A percentile compares a stretch with the other conserved stretches of the same genome.
These are phyloP conservation scores for Trichophaea hybrida DNA, from an alignment of 2,329 filamentous ascomycete genomes.

Conservation along the genomic window DNA sequence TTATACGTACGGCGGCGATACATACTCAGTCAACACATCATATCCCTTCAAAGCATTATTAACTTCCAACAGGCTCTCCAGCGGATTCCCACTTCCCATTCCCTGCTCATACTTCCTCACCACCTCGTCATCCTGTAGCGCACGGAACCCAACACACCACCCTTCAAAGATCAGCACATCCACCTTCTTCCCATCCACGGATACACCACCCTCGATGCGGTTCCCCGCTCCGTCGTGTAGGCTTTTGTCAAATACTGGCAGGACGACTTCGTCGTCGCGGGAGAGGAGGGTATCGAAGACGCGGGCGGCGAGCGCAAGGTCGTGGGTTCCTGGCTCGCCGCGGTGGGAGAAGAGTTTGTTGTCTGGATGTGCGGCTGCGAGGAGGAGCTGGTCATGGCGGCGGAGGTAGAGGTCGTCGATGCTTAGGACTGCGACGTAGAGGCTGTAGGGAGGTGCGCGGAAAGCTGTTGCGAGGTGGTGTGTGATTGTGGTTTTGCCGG, in stretches of 20 bases:
- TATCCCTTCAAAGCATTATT: conserved; percentile 46
- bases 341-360: conserved; percentile 69
- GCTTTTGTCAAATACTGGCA: conserved; percentile 77
- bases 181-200: conserved; percentile 39
- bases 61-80: conserved; percentile 43
- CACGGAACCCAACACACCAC: conserved; percentile 76
- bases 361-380: conserved; percentile 49
- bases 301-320: conserved; percentile 47
- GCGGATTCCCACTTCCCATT: conserved; percentile 31
- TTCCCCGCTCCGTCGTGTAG: conserved; percentile 63
- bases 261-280: conserved; percentile 31
- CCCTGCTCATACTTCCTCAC: conserved; percentile 36
- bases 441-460: conserved; percentile 41
- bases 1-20: conserved; percentile 8
- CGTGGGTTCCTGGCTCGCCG: conserved; percentile 74
- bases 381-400: conserved; percentile 50
- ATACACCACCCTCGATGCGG: conserved; percentile 49
- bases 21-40: conserved; percentile 43
- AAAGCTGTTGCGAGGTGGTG: conserved; percentile 49
- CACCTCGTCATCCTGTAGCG: conserved; percentile 42
- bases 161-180: conserved; percentile 70
- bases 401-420: conserved; percentile 83
- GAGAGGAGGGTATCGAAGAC: conserved; percentile 39
- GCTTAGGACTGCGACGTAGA: conserved; percentile 57
- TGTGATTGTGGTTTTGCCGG: conserved; percentile 83